Evolutionary conservation across 768 basidiomycete species (phyloP), one percentile per base, ranked within the genome.

Genomic region (Mrakia gelida): DNA sequence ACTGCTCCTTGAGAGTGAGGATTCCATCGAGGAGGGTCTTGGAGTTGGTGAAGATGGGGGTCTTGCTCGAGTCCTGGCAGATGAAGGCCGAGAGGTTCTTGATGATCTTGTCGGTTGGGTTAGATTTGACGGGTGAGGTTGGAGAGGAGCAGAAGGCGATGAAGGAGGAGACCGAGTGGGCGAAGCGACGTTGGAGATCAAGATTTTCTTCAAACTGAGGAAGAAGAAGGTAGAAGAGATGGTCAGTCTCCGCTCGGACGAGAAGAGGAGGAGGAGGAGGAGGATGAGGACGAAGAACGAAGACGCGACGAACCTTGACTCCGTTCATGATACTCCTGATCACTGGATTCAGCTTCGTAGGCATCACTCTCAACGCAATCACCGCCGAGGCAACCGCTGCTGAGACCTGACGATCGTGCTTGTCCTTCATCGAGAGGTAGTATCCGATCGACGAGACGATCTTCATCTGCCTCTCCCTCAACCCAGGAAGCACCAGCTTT

Each of bases 311-410:
- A 34, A 93, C 95, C 89, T 97, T 98, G 86, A 98, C 91, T 32
- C 95, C 93, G 77, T 94, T 96, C 92, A 98, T 98, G 76, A 98
- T 91, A 32, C 93, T 94, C 84, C 95, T 95, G 63, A 99, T 94
- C 70, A 99, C 90, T 0, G 97, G 95, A 81, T 93, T 96, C 80
- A 98, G 91, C 85, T 97, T 98, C 79, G 94, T 90, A 0, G 97
- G 96, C 16, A 93, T 90, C 49, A 89, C 89, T 82, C 89, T 88
- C 80, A 98, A 90, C 11, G 94, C 91, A 18, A 99, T 91, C 80
- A 95, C 91, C 0, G 95, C 94, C 2, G 93, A 91, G 11, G 95
- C 94, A 81, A 97, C 92, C 0, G 94, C 90, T 10, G 97, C 93
- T 26, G 43, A 91, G 28, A 98, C 91, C 61, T 94, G 92, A 30